phyloP scores from a whole-genome alignment of 2,329 filamentous ascomycete genomes.

The Aspergillus sojae region DNA sequence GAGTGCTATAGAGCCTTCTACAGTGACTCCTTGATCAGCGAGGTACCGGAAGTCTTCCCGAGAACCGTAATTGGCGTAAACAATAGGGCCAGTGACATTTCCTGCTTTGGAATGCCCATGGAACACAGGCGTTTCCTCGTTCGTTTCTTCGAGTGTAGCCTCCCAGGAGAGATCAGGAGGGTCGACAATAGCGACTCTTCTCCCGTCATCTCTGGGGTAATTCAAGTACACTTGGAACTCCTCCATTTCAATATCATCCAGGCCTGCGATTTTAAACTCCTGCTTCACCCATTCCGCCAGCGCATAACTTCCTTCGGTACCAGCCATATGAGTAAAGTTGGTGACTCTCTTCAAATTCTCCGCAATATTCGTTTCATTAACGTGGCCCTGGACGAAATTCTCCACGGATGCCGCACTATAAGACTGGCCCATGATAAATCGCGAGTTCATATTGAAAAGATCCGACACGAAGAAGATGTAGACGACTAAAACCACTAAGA shows the following conservation, averaged over 20 bases:
- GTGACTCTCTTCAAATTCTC: constrained; percentile 78
- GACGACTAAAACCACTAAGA: constrained; percentile 74
- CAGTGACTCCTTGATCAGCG: constrained; percentile 69
- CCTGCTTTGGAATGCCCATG: constrained; percentile 88
- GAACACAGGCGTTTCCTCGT: constrained; percentile 76
- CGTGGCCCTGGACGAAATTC: constrained; percentile 70
- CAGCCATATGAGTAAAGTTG: constrained; percentile 84
- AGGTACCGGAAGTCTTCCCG: constrained; percentile 78
- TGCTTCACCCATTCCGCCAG: constrained; percentile 82
- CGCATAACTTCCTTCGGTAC: constrained; percentile 89
- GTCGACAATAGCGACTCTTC: constrained; percentile 78
- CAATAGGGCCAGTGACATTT: constrained; percentile 79
- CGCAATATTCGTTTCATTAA: constrained; percentile 70
- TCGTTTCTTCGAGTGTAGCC: constrained; percentile 80
- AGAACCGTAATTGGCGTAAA: constrained; percentile 92
- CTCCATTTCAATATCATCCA: constrained; percentile 77
- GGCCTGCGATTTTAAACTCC: constrained; percentile 69
- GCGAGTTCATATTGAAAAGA: constrained; percentile 70
- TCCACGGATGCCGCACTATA: constrained; percentile 85
- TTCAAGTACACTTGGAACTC: constrained; percentile 90
- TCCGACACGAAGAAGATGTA: constrained; percentile 87
- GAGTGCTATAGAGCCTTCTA: constrained; percentile 79
- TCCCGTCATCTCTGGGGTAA: constrained; percentile 76
- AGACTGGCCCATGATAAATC: constrained; percentile 66
- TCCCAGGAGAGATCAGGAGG: constrained; percentile 71